phyloP scores from a whole-genome alignment of 129 eudicot genomes.

The Escallonia rubra region DNA sequence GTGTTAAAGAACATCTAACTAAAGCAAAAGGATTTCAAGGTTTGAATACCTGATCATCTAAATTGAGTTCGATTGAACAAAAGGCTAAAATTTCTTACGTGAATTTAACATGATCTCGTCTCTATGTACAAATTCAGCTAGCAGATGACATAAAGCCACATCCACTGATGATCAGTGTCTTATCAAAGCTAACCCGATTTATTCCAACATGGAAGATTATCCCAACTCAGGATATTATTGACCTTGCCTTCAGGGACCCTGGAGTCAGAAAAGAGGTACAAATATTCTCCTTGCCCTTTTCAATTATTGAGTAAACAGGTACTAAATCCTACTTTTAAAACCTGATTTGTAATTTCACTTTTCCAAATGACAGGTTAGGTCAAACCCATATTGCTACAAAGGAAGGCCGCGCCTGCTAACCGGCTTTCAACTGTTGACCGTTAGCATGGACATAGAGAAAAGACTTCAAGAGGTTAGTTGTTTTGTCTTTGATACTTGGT shows the following conservation, averaged over 20 bases:
- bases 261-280: constrained; percentile 58
- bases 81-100: too few relatives aligned
- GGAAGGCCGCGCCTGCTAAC: constrained; percentile 85
- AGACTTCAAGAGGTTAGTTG: constrained; percentile 52
- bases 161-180: constrained; percentile 31
- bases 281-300: not conserved
- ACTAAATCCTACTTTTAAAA: not conserved
- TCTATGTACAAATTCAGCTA: constrained; percentile 29
- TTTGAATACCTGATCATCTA: too few relatives aligned
- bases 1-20: too few relatives aligned
- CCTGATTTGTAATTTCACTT: not conserved
- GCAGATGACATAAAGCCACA: constrained; percentile 62
- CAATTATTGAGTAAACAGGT: too few relatives aligned
- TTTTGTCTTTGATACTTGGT: too few relatives aligned
- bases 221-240: constrained; percentile 60
- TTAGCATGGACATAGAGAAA: constrained; percentile 58
- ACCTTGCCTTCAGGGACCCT: constrained; percentile 79
- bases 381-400: constrained; percentile 80
- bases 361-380: constrained; percentile 43
- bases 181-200: constrained; percentile 27
- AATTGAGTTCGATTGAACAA: too few relatives aligned
- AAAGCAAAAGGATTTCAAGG: too few relatives aligned
- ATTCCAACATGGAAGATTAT: constrained; percentile 61
- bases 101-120: not conserved
- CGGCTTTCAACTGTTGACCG: constrained; percentile 41